Base-by-base conservation (phyloP, 352 stramenopile species). In the Globisporangium paddicum region DNA sequence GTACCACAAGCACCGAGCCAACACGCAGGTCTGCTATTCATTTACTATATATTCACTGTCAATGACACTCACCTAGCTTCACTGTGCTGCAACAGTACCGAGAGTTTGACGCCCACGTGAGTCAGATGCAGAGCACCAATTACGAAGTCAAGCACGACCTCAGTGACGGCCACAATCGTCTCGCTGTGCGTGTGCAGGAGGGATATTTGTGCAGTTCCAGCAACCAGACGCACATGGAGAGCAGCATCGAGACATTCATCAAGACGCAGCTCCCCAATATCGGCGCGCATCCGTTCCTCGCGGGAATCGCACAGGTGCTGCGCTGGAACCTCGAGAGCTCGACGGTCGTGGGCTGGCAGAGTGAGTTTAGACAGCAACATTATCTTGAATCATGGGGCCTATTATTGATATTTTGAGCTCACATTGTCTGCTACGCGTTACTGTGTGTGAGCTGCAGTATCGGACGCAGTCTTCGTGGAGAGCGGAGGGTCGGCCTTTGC, bases 391-490 rank as follows among this genome's bases (percentile, higher is more conserved):
- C 6, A 32, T 10, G 19, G 25, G 18, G 21, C 10, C 26, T 13
- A 1, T 16, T 45, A 37, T 3, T 48, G 32, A 56, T 5, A 38
- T 7, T 64, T 53, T 19, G 23, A 63, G 28, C 11, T 53, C 28
- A 40, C 9, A 23, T 7, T 49, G 37, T 32, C 16, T 38, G 13
- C 3, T 21, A 18, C 6, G n/a, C 42, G 2, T 19, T 4, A 32
- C 26, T 16, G 6, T 11, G 28, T 41, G n/a, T 42, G 23, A 2
- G 4, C 16, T 51, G 9, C 44, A 92, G 79, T 92, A 34, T 89
- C 82, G 4, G 82, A 92, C 49, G 67, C 82, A 3, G 79, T 89
- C 9, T 86, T 92, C 44, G 67, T 90, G 9, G 82, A 90, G 60
- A 90, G 78, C 28, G 82, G 78, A 2, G 71, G 77, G n/a, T 52